A percentile compares a stretch with the other conserved stretches of the same genome.
Evolutionary conservation across 179 eudicot species (phyloP).

Genomic region (Beta macrorhiza): DNA sequence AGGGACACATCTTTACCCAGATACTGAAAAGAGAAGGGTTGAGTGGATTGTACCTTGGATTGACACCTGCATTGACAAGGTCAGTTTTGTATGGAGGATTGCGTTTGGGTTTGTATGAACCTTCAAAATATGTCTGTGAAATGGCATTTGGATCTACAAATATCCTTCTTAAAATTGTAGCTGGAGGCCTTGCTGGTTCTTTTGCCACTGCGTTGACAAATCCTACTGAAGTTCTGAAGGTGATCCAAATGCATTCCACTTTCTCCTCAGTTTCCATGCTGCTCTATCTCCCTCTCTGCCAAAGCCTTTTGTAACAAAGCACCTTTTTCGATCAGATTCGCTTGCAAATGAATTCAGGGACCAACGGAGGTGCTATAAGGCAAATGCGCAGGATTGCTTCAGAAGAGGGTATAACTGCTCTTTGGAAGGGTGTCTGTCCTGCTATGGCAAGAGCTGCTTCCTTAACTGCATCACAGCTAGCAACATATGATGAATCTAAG

Average conservation of each 20-base stretch:
- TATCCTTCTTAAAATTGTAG: slow-evolving; percentile 80
- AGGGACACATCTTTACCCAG: slow-evolving; percentile 62
- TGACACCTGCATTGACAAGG: slow-evolving; percentile 85
- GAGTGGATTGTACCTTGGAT: slow-evolving; percentile 69
- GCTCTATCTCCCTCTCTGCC: neutral
- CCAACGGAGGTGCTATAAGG: slow-evolving; percentile 46
- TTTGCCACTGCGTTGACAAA: slow-evolving; percentile 89
- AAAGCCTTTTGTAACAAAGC: neutral
- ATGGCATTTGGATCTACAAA: slow-evolving; percentile 88
- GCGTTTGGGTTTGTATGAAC: slow-evolving; percentile 95
- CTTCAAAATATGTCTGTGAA: slow-evolving; percentile 80
- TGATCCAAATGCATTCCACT: slow-evolving; percentile 27
- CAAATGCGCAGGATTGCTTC: slow-evolving; percentile 59
- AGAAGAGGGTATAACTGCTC: slow-evolving; percentile 77
- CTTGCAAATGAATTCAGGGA: slow-evolving; percentile 66
- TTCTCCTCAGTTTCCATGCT: neutral
- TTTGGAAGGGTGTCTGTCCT: slow-evolving; percentile 96
- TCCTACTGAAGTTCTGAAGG: slow-evolving; percentile 89
- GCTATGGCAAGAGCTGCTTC: slow-evolving; percentile 89
- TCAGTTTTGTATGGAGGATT: slow-evolving; percentile 97
- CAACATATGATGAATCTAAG: slow-evolving; percentile 93
- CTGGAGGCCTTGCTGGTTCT: slow-evolving; percentile 95
- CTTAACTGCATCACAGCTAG: slow-evolving; percentile 87
- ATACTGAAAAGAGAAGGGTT: slow-evolving; percentile 70
- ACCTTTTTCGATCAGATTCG: slow-evolving; percentile 52